phyloP scores from a whole-genome alignment of 352 stramenopile genomes.

The Phytophthora constricta region DNA sequence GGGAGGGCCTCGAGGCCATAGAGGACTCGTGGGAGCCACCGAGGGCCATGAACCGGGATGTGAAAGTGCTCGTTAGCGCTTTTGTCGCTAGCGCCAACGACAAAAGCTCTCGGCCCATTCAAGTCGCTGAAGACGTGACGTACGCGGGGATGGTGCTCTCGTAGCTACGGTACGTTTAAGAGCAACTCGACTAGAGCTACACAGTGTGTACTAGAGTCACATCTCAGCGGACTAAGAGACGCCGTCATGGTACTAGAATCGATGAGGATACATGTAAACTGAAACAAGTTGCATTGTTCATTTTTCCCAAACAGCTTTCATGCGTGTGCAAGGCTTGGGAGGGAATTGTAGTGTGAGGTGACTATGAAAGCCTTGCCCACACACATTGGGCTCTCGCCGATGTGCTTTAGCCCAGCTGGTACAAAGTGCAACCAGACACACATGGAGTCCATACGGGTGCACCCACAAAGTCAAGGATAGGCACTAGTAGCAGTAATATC shows the following conservation, averaged over 20 bases:
- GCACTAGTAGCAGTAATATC: not conserved
- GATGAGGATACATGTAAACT: not conserved
- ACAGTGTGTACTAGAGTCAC: not conserved
- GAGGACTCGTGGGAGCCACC: slow-evolving; percentile 17
- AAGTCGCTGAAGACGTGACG: too few species aligned
- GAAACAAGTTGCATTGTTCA: not conserved
- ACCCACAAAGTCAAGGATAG: not conserved
- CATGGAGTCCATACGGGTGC: not conserved
- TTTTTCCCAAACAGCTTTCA: not conserved
- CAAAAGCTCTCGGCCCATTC: not conserved
- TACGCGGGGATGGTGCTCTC: too few species aligned
- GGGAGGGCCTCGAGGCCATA: slow-evolving; percentile 3
- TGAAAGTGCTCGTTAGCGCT: not conserved
- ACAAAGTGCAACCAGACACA: too few species aligned
- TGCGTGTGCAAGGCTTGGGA: not conserved
- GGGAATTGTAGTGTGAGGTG: not conserved
- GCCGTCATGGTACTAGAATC: not conserved
- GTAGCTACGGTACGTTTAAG: not conserved
- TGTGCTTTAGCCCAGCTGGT: not conserved
- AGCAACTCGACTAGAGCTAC: not conserved
- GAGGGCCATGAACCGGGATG: not conserved
- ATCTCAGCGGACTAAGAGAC: too few species aligned
- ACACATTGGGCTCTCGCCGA: not conserved
- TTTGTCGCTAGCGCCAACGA: not conserved
- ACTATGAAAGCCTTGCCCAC: not conserved